phyloP scores from a whole-genome alignment of 345 rosid species.

The Pistacia vera region DNA sequence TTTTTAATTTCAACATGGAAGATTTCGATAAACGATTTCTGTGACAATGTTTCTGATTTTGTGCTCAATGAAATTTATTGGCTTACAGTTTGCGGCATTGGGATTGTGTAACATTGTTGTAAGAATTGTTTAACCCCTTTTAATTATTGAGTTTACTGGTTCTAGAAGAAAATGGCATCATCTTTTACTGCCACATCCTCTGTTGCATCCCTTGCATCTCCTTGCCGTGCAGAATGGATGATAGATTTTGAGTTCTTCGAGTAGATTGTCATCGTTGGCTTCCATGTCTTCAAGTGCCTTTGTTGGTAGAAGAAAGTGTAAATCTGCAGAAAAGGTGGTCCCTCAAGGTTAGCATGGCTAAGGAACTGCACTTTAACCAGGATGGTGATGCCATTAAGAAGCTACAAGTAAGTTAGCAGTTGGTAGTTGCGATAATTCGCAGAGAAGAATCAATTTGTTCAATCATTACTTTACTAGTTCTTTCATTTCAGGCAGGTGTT shows the following conservation, averaged over 20 bases:
- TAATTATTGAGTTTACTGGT: too few relatives aligned
- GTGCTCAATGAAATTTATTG: too few relatives aligned
- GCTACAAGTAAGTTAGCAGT: conserved; percentile 29
- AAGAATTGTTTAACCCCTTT: too few relatives aligned
- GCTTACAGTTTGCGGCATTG: too few relatives aligned
- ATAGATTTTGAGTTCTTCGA: neutral
- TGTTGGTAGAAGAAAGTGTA: neutral
- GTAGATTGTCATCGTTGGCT: neutral
- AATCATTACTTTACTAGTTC: neutral
- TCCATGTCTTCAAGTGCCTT: neutral
- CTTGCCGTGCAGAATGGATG: neutral
- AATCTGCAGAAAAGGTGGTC: neutral
- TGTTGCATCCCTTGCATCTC: neutral
- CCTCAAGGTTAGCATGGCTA: conserved; percentile 33
- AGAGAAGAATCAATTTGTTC: neutral
- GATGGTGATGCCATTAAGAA: conserved; percentile 40
- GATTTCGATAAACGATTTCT: too few relatives aligned
- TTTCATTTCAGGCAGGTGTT: conserved; percentile 33
- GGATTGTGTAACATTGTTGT: too few relatives aligned
- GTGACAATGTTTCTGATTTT: too few relatives aligned
- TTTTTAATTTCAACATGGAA: too few relatives aligned
- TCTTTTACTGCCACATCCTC: neutral
- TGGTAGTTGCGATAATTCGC: neutral
- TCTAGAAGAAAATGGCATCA: neutral
- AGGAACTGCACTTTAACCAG: conserved; percentile 42